These are phyloP conservation scores for Elsinoe ampelina DNA, from an alignment of 2,329 filamentous ascomycete genomes.

Conservation along the genomic window DNA sequence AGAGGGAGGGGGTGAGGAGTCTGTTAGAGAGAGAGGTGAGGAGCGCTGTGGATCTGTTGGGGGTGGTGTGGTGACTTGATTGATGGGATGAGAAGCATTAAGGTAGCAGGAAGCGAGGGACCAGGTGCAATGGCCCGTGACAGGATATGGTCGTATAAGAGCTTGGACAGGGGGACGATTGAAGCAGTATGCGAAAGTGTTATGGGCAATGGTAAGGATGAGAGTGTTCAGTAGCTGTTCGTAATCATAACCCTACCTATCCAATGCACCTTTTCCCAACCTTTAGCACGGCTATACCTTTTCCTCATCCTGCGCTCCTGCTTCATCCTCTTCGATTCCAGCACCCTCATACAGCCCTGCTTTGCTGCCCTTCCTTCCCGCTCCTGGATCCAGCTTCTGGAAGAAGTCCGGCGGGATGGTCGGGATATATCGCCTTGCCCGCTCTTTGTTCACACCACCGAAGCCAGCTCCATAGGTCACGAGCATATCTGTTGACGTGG, in stretches of 20 bases:
- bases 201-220: too few relatives aligned
- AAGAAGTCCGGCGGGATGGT: slow-evolving; percentile 91
- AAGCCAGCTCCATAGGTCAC: slow-evolving; percentile 91
- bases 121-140: too few relatives aligned
- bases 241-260: background rate
- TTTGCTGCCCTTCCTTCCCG: slow-evolving; percentile 28
- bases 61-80: background rate
- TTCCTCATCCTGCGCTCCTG: background rate
- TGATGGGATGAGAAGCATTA: too few relatives aligned
- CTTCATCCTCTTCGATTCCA: slow-evolving; percentile 1
- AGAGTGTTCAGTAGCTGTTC: background rate
- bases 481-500: slow-evolving; percentile 94
- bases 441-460: slow-evolving; percentile 81
- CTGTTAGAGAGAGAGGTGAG: background rate
- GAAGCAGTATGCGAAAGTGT: too few relatives aligned
- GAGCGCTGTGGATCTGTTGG: background rate
- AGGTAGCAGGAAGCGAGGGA: too few relatives aligned
- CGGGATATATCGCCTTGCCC: slow-evolving; percentile 90
- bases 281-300: background rate
- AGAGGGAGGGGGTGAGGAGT: background rate
- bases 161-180: too few relatives aligned
- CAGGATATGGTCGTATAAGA: too few relatives aligned
- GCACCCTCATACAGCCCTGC: slow-evolving; percentile 5
- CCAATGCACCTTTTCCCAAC: background rate
- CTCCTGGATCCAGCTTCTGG: slow-evolving; percentile 62